phyloP scores from a whole-genome alignment of 2,329 filamentous ascomycete genomes.

The Fusarium virguliforme region DNA sequence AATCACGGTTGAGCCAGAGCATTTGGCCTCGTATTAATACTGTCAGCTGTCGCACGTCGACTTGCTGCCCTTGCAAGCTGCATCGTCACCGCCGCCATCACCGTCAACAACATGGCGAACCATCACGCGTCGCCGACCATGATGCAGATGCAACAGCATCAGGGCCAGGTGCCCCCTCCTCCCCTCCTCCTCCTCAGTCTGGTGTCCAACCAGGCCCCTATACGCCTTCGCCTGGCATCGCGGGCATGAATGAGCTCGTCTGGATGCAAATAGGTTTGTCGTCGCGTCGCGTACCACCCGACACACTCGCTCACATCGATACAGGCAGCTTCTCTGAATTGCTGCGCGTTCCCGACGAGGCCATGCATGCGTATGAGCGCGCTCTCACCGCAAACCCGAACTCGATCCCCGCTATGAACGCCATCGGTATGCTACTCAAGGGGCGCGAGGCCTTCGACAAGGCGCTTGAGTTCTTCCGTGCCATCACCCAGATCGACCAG shows the following conservation, averaged over 20 bases:
- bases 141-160: slow-evolving; percentile 77
- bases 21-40: slow-evolving; percentile 26
- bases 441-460: slow-evolving; percentile 95
- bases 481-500: slow-evolving; percentile 89
- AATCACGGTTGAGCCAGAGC: slow-evolving; percentile 34
- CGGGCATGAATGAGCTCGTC: slow-evolving; percentile 85
- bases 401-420: slow-evolving; percentile 93
- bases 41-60: slow-evolving; percentile 36
- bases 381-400: slow-evolving; percentile 89
- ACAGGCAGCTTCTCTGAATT: slow-evolving; percentile 88
- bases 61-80: slow-evolving; percentile 36
- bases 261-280: slow-evolving; percentile 93
- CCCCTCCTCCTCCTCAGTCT: slow-evolving; percentile 61
- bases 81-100: slow-evolving; percentile 32
- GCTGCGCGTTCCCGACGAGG: slow-evolving; percentile 89
- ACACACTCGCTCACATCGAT: slow-evolving; percentile 44
- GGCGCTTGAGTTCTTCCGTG: slow-evolving; percentile 92
- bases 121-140: slow-evolving; percentile 87
- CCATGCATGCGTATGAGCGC: slow-evolving; percentile 91
- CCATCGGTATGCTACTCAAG: slow-evolving; percentile 91
- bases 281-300: slow-evolving; percentile 27
- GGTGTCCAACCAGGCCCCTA: slow-evolving; percentile 71
- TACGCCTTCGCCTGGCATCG: slow-evolving; percentile 81
- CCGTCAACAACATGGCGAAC: slow-evolving; percentile 74
- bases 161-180: slow-evolving; percentile 72